Evolutionary conservation across 345 rosid genomes (phyloP), one percentile per base, ranked within the genome.

Genomic region (Dipteronia dyeriana): DNA sequence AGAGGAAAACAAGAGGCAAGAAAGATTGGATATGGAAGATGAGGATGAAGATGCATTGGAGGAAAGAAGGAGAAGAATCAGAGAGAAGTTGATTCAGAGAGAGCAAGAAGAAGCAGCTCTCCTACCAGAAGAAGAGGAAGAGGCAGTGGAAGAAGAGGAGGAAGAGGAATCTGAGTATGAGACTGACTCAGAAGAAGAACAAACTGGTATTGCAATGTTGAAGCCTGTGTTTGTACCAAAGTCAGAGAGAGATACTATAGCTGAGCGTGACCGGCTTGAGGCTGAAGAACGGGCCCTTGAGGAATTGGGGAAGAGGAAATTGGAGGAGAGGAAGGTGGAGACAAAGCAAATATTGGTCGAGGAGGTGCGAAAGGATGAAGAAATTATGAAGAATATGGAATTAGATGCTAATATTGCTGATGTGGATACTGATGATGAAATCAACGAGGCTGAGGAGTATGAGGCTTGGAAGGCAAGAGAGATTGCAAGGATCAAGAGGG

Each of bases 391-490:
- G 87, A 92, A 90, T 79, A 74, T 92, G 74, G 81, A 89, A 56
- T 64, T 81, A 79, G 89, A 87, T 68, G 97, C 93, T n/a, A 59
- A 59, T 59, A 59, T 59, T 19, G 63, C 63, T 59, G 63, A 59
- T 78, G 94, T 92, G 73, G 97, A 90, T 75, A 92, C 97, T 6
- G 97, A 92, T 71, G 97, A 92, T 54, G 94, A 91, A 43, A 34
- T 90, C 64, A 92, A 90, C 20, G 63, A 59, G 63, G 63, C 93
- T 0, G 94, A 92, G 83, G 94, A 89, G 84, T 89, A 89, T 3
- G 93, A 91, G 73, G 83, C 92, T 22, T 92, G 97, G 97, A 90
- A 92, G 85, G 86, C 88, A n/a, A 84, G 97, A 79, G 97, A 90
- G 88, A 92, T 92, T 6, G 90, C 85, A 5, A 89, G 93, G 84